These are phyloP conservation scores for Rhodosporidiobolus sp. DNA, from an alignment of 768 basidiomycete species.

Conservation along the genomic window DNA sequence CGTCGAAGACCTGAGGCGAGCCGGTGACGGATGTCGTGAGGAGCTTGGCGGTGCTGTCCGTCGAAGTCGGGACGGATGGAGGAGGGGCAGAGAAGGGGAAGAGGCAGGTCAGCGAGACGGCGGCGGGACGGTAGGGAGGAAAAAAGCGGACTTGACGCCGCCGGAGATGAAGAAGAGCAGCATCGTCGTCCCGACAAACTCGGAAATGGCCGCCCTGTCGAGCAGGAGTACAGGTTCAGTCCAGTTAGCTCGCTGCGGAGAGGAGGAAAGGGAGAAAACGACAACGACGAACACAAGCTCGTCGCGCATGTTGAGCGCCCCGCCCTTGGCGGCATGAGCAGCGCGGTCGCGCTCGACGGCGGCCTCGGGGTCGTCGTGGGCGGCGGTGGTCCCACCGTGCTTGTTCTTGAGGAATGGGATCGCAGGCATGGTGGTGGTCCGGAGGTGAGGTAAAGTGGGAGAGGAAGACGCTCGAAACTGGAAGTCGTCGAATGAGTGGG, in stretches of 20 bases:
- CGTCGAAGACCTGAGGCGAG: not conserved
- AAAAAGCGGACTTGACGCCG: not conserved
- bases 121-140: not conserved
- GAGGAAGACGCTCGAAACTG: no score
- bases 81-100: not conserved
- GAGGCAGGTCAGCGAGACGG: not conserved
- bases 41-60: not conserved
- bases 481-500: no score
- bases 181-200: not conserved
- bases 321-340: no score
- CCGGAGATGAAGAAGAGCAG: not conserved
- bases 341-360: no score
- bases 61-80: not conserved
- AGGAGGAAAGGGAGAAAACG: not conserved
- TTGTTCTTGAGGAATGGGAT: no score
- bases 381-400: no score
- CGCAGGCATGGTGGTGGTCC: no score
- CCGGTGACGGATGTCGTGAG: not conserved
- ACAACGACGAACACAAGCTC: not conserved
- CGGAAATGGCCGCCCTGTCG: not conserved
- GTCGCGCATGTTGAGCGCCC: not conserved
- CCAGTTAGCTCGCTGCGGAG: not conserved
- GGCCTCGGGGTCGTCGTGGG: no score
- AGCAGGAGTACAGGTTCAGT: not conserved
- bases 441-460: no score